Conservation (phyloP, 768 basidiomycete species). For the Mrakia blollopis region DNA sequence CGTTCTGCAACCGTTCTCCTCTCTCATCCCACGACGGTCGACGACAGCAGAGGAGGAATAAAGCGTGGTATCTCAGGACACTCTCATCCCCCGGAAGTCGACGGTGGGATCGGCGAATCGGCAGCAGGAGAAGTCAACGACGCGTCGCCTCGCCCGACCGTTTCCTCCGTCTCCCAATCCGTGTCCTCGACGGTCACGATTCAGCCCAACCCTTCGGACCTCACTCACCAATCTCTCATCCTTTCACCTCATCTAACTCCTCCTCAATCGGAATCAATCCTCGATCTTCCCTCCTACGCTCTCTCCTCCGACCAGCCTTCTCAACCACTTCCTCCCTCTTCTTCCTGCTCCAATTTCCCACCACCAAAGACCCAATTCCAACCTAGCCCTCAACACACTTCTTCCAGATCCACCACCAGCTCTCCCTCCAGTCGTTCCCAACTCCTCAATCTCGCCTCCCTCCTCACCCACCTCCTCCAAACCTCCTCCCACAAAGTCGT, state of each 20-base stretch:
- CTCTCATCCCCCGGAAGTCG: no score
- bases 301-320: not conserved
- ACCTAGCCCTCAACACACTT: not conserved
- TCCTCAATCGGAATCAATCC: not conserved
- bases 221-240: no score
- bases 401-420: not conserved
- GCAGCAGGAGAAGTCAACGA: not conserved
- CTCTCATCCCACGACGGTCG: no score
- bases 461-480: conserved; percentile 38
- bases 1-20: not conserved
- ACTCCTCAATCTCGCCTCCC: not conserved
- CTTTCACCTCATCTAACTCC: not conserved
- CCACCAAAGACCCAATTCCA: not conserved
- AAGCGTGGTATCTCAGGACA: no score
- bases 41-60: no score
- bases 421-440: not conserved
- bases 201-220: no score
- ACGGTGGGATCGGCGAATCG: no score
- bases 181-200: no score
- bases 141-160: not conserved
- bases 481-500: conserved; percentile 45
- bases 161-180: not conserved
- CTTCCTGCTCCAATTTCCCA: not conserved
- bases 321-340: not conserved
- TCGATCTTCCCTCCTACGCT: not conserved